Evolutionary conservation across 2,329 filamentous ascomycete genomes (phyloP).

Genomic region (Beauveria sp.): DNA sequence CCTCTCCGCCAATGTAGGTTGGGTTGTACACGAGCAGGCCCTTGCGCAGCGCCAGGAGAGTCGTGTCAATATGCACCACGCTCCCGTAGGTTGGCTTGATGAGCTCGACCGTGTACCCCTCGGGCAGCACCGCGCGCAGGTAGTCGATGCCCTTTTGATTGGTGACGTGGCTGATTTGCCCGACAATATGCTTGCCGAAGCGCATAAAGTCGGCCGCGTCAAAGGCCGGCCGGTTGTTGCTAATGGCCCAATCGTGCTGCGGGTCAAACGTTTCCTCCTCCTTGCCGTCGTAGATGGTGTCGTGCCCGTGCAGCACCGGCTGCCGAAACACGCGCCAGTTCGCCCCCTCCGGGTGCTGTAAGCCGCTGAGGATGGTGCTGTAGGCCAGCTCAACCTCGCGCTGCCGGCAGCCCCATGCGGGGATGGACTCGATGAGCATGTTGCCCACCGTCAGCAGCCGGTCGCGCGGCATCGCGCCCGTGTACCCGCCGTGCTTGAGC

Average conservation of each 20-base stretch:
- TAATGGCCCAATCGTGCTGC: background rate
- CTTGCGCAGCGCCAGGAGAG: slow-evolving; percentile 22
- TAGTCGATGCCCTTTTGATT: slow-evolving; percentile 6
- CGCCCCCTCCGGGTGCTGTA: background rate
- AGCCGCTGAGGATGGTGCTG: slow-evolving; percentile 4
- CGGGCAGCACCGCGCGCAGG: background rate
- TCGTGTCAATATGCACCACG: slow-evolving; percentile 26
- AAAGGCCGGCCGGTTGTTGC: slow-evolving; percentile 5
- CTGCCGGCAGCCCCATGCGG: slow-evolving; percentile 22
- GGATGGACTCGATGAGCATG: slow-evolving; percentile 24
- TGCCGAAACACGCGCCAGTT: background rate
- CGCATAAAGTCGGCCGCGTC: slow-evolving; percentile 9
- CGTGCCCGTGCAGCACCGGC: background rate
- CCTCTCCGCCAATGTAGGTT: slow-evolving; percentile 16
- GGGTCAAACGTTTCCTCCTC: background rate
- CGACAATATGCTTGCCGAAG: background rate
- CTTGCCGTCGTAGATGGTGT: slow-evolving; percentile 3
- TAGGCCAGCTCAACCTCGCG: slow-evolving; percentile 19
- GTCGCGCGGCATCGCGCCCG: slow-evolving; percentile 27
- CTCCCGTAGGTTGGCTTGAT: slow-evolving; percentile 15
- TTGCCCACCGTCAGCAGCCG: slow-evolving; percentile 25
- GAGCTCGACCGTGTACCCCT: slow-evolving; percentile 22
- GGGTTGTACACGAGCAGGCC: slow-evolving; percentile 23
- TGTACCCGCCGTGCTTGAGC: slow-evolving; percentile 22
- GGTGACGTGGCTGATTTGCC: slow-evolving; percentile 5